Evolutionary conservation across 2,329 filamentous ascomycete genomes (phyloP).

Genomic region (Hymenoscyphus repandus): DNA sequence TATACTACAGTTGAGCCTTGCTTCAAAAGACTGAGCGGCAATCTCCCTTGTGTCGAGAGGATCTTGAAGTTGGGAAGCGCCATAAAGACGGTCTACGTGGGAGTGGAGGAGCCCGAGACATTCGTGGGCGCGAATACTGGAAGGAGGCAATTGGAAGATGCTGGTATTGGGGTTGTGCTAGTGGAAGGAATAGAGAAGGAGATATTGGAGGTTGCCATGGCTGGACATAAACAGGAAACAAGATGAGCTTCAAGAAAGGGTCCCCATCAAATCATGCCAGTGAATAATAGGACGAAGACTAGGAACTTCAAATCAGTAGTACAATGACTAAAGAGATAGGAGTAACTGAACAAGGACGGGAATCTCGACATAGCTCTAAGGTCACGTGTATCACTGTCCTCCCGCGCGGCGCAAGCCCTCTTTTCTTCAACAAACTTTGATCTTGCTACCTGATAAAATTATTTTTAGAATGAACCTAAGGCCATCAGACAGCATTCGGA

Average conservation of each 20-base stretch:
- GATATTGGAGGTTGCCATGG: constrained; percentile 76
- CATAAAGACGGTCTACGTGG: constrained; percentile 77
- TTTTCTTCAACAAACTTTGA: too few relatives aligned
- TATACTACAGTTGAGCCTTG: constrained; percentile 96
- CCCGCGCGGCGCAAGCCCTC: too few relatives aligned
- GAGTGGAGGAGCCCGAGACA: constrained; percentile 81
- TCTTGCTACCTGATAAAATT: too few relatives aligned
- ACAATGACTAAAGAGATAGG: too few relatives aligned
- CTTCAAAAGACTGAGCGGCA: constrained; percentile 67
- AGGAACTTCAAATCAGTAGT: too few relatives aligned
- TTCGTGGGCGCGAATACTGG: constrained; percentile 84
- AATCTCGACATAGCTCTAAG: too few relatives aligned
- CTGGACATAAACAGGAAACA: constrained; percentile 54
- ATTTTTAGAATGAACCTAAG: too few relatives aligned
- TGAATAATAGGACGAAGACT: too few relatives aligned
- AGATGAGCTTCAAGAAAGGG: not conserved
- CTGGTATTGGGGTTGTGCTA: constrained; percentile 68
- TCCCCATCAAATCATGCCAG: too few relatives aligned
- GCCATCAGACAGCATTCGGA: not conserved
- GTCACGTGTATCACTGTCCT: too few relatives aligned
- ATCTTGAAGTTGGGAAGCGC: constrained; percentile 53
- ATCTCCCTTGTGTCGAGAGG: constrained; percentile 71
- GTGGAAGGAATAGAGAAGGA: constrained; percentile 72
- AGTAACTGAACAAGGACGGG: too few relatives aligned
- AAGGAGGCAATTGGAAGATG: constrained; percentile 60